Evolutionary conservation across 1,284 basidiomycete species (phyloP).

Genomic region (Wallemia ichthyophaga): DNA sequence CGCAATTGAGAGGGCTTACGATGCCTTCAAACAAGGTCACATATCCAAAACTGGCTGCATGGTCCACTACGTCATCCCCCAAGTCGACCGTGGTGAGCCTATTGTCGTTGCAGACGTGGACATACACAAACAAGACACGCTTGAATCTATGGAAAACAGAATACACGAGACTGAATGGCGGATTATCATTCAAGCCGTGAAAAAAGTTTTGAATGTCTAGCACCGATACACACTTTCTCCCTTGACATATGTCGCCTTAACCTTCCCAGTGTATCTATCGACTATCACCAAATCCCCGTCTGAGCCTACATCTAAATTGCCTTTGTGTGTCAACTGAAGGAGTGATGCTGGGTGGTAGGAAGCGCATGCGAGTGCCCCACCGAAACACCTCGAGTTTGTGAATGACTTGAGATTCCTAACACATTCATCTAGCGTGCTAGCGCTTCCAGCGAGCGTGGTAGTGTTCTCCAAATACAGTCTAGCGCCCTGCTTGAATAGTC

Average conservation of each 20-base stretch:
- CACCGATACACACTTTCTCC: not conserved
- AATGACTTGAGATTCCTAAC: constrained; percentile 53
- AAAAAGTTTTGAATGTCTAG: not conserved
- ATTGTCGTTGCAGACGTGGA: constrained; percentile 49
- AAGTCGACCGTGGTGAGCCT: constrained; percentile 76
- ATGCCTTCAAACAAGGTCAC: constrained; percentile 55
- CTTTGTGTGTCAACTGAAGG: not conserved
- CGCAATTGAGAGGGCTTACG: constrained; percentile 64
- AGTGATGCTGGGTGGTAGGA: not conserved
- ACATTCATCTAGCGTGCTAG: constrained; percentile 49
- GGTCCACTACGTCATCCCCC: constrained; percentile 77
- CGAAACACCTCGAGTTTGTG: constrained; percentile 18
- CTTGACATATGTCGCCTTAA: not conserved
- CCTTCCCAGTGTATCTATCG: not conserved
- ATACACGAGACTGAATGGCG: constrained; percentile 26
- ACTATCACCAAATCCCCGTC: not conserved
- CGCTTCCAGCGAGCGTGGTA: constrained; percentile 56
- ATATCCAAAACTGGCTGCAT: constrained; percentile 53
- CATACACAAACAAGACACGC: constrained; percentile 37
- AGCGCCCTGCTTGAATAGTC: constrained; percentile 47
- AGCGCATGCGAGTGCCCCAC: not conserved
- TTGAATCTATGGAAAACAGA: constrained; percentile 43
- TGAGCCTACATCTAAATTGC: not conserved
- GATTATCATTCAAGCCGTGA: not conserved
- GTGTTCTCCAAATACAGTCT: constrained; percentile 56